Percentiles rank a stretch among this genome's conserved stretches.
Evolutionary conservation across 768 basidiomycete species (phyloP).

Genomic region (Mycena olivaceomarginata): DNA sequence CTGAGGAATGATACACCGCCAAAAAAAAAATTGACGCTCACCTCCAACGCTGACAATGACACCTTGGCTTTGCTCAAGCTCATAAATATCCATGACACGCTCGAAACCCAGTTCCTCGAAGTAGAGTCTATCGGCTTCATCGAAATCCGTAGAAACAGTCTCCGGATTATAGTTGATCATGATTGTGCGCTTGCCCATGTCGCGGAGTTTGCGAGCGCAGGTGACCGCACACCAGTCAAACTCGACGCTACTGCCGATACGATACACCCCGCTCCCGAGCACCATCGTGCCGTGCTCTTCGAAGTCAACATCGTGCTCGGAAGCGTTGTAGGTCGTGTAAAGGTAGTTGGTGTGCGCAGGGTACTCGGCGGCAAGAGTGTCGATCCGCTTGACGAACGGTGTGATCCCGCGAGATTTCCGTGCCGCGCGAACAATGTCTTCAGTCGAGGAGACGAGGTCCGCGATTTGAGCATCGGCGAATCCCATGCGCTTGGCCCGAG

Average conservation of each 20-base stretch:
- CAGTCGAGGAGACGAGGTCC: conserved; percentile 82
- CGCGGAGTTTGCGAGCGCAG: conserved; percentile 93
- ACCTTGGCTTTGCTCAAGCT: conserved; percentile 93
- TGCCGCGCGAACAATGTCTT: conserved; percentile 87
- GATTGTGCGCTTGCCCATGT: conserved; percentile 95
- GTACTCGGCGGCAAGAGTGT: conserved; percentile 98
- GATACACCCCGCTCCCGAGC: conserved; percentile 97
- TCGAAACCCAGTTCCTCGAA: conserved; percentile 99
- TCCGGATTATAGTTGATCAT: conserved; percentile 99
- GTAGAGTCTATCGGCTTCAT: conserved; percentile 99
- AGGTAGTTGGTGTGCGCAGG: conserved; percentile 99
- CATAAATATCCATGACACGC: conserved; percentile 99
- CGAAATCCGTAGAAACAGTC: conserved; percentile 99
- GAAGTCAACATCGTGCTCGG: conserved; percentile 96
- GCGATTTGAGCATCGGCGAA: conserved; percentile 97
- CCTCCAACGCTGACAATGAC: conserved; percentile 98
- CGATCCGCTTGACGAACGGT: conserved; percentile 99
- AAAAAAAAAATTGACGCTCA: conserved; percentile 56
- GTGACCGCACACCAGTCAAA: conserved; percentile 99
- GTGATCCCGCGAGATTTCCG: conserved; percentile 93
- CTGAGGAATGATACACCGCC: conserved; percentile 17
- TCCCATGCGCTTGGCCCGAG: conserved; percentile 93
- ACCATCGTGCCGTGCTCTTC: conserved; percentile 99
- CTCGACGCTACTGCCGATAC: conserved; percentile 98
- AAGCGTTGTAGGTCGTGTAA: conserved; percentile 99